Conservation (phyloP, 1,284 basidiomycete species). For the Rhodotorula sp. region DNA sequence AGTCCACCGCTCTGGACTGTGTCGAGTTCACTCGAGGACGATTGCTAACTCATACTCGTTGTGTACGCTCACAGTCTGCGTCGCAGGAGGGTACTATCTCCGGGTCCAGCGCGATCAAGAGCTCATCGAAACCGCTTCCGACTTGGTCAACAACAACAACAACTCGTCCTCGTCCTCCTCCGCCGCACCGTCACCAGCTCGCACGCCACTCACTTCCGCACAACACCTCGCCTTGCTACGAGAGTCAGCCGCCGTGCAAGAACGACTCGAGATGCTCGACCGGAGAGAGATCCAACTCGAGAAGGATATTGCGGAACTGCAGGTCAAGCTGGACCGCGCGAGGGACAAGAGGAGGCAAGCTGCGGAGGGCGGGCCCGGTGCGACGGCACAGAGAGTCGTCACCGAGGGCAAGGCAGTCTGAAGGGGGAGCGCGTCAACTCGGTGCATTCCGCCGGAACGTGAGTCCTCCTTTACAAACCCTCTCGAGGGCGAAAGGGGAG, state of each 20-base stretch:
- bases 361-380: too few relatives aligned
- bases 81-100: conserved; percentile 31
- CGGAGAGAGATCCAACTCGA: not conserved
- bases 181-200: not conserved
- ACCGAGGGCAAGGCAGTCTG: not conserved
- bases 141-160: not conserved
- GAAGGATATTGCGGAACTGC: not conserved
- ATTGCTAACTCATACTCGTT: not conserved
- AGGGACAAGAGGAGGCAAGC: not conserved
- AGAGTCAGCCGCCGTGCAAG: conserved; percentile 1
- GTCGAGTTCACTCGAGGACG: not conserved
- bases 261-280: conserved; percentile 6
- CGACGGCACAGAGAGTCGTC: not conserved
- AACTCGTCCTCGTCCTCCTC: not conserved
- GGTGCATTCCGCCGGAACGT: too few relatives aligned
- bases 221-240: not conserved
- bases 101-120: conserved; percentile 1
- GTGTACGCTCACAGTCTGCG: conserved; percentile 14
- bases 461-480: too few relatives aligned
- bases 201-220: not conserved
- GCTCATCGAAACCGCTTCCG: not conserved
- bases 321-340: not conserved
- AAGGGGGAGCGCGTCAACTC: too few relatives aligned
- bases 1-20: not conserved
- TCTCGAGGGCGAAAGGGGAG: too few relatives aligned